Conservation (phyloP, 352 stramenopile species). For the Thalassiosira livingstoniorum region DNA sequence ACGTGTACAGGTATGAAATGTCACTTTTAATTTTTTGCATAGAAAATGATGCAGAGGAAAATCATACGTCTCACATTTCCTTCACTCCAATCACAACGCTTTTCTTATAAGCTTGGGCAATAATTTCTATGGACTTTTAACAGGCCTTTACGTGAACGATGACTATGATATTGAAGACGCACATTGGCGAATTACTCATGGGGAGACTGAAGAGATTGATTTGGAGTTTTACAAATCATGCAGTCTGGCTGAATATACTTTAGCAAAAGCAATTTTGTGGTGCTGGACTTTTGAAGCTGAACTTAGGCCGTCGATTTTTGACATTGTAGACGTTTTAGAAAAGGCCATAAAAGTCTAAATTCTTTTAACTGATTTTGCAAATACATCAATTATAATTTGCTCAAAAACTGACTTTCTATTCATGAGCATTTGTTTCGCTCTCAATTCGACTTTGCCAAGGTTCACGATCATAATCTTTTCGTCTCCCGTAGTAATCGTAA, state of each 20-base stretch:
- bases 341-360: too few relatives aligned
- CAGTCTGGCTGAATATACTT: constrained; percentile 32
- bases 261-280: constrained; percentile 50
- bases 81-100: too few relatives aligned
- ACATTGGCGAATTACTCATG: constrained; percentile 32
- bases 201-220: constrained; percentile 33
- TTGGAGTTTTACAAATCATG: constrained; percentile 32
- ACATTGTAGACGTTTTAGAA: constrained; percentile 57
- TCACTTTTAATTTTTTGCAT: too few relatives aligned
- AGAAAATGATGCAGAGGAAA: too few relatives aligned
- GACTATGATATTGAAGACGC: constrained; percentile 15
- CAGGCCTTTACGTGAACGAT: constrained; percentile 43
- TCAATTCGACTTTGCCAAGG: constrained; percentile 56
- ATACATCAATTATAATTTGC: too few relatives aligned
- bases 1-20: too few relatives aligned
- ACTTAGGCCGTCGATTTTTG: constrained; percentile 68
- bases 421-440: neutral
- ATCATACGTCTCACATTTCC: too few relatives aligned
- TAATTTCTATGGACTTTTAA: constrained; percentile 76
- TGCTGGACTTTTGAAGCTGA: constrained; percentile 70
- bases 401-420: constrained; percentile 9
- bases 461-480: constrained; percentile 89
- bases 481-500: constrained; percentile 91
- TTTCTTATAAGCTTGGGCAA: too few relatives aligned
- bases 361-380: too few relatives aligned